These are phyloP conservation scores for Glycine soja DNA, from an alignment of 306 rosid species.

Conservation along the genomic window DNA sequence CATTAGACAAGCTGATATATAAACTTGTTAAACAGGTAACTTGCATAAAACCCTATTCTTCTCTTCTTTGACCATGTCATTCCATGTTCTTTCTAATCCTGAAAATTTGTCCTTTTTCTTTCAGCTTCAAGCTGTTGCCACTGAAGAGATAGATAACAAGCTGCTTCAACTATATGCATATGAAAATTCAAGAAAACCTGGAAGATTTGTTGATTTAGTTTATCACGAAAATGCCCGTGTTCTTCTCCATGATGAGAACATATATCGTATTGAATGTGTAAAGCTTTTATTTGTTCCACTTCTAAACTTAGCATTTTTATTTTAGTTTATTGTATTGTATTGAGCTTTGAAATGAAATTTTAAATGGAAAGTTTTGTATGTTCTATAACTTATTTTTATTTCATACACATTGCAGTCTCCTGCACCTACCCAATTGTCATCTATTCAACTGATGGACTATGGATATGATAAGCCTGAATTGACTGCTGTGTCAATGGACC, in stretches of 20 bases:
- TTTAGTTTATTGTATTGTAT: not conserved
- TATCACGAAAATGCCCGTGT: slow-evolving; percentile 97
- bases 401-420: slow-evolving; percentile 63
- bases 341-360: no score
- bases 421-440: slow-evolving; percentile 61
- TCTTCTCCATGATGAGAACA: slow-evolving; percentile 84
- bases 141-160: slow-evolving; percentile 95
- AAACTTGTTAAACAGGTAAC: slow-evolving; percentile 96
- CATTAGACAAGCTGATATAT: slow-evolving; percentile 94
- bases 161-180: slow-evolving; percentile 89
- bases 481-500: slow-evolving; percentile 95
- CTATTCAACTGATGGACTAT: slow-evolving; percentile 93
- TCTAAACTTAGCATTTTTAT: slow-evolving; percentile 31
- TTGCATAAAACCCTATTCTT: slow-evolving; percentile 2
- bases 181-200: slow-evolving; percentile 87
- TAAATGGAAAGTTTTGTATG: slow-evolving; percentile 7
- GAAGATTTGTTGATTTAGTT: slow-evolving; percentile 81
- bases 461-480: slow-evolving; percentile 95
- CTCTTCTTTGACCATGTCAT: slow-evolving; percentile 7
- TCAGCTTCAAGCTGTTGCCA: slow-evolving; percentile 91
- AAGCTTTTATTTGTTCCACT: slow-evolving; percentile 51
- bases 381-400: slow-evolving; percentile 13
- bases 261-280: slow-evolving; percentile 94
- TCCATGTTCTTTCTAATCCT: slow-evolving; percentile 42
- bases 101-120: slow-evolving; percentile 29